A percentile compares a stretch with the other conserved stretches of the same genome.
These are phyloP conservation scores for Mallotus japonicus DNA, from an alignment of 441 rosid genomes.

Conservation along the genomic window DNA sequence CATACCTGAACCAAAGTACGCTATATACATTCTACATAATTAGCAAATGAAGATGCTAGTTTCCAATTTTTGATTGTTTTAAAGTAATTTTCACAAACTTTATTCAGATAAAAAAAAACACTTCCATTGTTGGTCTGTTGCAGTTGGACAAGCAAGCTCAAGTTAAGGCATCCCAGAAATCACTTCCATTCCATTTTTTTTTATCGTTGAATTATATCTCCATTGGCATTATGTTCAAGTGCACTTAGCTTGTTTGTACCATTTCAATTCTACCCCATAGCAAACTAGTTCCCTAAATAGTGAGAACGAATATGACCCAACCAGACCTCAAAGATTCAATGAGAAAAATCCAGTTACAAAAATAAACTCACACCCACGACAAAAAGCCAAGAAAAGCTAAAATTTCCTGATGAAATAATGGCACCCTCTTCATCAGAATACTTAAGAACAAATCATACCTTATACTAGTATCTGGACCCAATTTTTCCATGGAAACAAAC, in stretches of 20 bases:
- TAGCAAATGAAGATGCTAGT: too few relatives aligned
- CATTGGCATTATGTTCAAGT: neutral
- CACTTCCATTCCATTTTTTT: too few relatives aligned
- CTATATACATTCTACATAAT: too few relatives aligned
- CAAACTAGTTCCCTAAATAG: neutral
- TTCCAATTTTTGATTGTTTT: neutral
- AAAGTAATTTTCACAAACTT: neutral
- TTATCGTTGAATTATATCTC: too few relatives aligned
- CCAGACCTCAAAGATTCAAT: neutral
- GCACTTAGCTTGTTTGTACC: neutral
- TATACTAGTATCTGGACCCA: neutral
- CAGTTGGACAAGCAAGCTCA: too few relatives aligned
- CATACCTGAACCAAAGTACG: constrained; percentile 1
- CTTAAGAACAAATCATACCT: neutral
- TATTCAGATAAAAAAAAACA: neutral
- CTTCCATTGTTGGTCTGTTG: too few relatives aligned
- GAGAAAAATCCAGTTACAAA: neutral
- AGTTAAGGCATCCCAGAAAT: too few relatives aligned
- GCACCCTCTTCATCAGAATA: neutral
- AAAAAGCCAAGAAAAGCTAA: neutral
- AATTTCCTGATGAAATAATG: neutral
- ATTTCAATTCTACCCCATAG: neutral
- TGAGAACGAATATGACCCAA: neutral
- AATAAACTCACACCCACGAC: neutral
- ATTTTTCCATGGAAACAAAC: neutral